Evolutionary conservation across 345 rosid species (phyloP).

Genomic region (Pistacia integerrima): DNA sequence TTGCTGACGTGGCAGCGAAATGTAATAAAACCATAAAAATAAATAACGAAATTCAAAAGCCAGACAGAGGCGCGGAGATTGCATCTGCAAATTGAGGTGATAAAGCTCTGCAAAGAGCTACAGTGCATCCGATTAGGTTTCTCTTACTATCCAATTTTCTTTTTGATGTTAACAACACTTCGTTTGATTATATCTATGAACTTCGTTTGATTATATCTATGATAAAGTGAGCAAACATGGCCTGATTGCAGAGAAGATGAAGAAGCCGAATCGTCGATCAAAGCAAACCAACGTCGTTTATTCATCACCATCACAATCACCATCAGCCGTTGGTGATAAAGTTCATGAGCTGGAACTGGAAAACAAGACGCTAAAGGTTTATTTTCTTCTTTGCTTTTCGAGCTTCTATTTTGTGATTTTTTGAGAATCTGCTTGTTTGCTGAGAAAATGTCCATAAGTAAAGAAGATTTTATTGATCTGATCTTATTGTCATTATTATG

Average conservation of each 20-base stretch:
- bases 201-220: neutral
- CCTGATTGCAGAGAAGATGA: conserved; percentile 34
- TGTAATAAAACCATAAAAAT: neutral
- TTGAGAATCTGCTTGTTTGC: conserved; percentile 6
- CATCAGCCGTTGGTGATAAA: conserved; percentile 25
- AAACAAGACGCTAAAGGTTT: conserved; percentile 53
- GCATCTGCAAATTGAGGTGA: neutral
- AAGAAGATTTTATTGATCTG: neutral
- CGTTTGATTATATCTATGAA: neutral
- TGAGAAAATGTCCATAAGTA: conserved; percentile 11
- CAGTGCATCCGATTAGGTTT: conserved; percentile 1
- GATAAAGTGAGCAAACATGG: neutral
- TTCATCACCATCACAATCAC: conserved; percentile 28
- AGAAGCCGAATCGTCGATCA: conserved; percentile 61
- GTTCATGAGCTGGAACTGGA: conserved; percentile 64
- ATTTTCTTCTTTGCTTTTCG: neutral
- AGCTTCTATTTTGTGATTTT: neutral
- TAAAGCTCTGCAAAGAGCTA: neutral
- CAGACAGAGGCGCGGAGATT: neutral
- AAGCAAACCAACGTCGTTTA: conserved; percentile 43
- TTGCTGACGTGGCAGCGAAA: conserved; percentile 1
- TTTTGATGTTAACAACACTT: neutral
- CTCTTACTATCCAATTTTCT: neutral
- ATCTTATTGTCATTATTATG: neutral
- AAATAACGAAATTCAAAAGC: neutral